These are phyloP conservation scores for Dentipellis fragilis DNA, from an alignment of 768 basidiomycete species.

Conservation along the genomic window DNA sequence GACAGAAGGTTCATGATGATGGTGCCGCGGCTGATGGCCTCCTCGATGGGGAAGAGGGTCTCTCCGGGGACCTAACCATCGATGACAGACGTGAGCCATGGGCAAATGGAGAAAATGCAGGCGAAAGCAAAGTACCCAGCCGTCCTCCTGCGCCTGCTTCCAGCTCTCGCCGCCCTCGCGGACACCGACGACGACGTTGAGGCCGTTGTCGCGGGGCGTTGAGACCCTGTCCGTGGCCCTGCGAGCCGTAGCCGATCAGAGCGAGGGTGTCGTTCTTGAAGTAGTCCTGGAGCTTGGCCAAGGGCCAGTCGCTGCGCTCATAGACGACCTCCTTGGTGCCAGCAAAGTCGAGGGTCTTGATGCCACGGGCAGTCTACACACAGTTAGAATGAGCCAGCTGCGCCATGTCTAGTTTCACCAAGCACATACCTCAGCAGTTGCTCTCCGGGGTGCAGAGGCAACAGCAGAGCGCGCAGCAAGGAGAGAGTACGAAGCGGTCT, in stretches of 20 bases:
- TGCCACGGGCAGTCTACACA: constrained; percentile 53
- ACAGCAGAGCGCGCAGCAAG: constrained; percentile 31
- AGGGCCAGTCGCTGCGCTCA: constrained; percentile 95
- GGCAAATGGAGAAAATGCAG: neutral
- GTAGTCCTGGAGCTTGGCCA: constrained; percentile 97
- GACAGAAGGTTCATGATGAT: constrained; percentile 99
- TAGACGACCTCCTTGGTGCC: constrained; percentile 90
- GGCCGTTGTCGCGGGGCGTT: constrained; percentile 98
- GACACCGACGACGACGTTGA: constrained; percentile 98
- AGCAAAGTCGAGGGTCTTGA: constrained; percentile 96
- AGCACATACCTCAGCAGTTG: neutral
- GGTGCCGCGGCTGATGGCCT: constrained; percentile 90
- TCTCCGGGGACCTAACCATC: constrained; percentile 74
- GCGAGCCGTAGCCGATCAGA: constrained; percentile 97
- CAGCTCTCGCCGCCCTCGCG: constrained; percentile 95
- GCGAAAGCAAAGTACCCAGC: constrained; percentile 58
- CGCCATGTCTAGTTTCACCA: neutral
- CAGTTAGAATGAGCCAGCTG: neutral
- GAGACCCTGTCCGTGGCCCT: constrained; percentile 96
- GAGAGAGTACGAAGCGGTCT: constrained; percentile 60
- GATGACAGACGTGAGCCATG: neutral
- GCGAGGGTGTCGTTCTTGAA: constrained; percentile 99
- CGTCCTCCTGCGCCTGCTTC: constrained; percentile 91
- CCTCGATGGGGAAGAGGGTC: constrained; percentile 96
- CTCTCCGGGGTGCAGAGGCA: constrained; percentile 4